Percentiles rank a stretch among this genome's conserved stretches.
Evolutionary conservation across 768 basidiomycete species (phyloP).

Genomic region (Chiua virens): DNA sequence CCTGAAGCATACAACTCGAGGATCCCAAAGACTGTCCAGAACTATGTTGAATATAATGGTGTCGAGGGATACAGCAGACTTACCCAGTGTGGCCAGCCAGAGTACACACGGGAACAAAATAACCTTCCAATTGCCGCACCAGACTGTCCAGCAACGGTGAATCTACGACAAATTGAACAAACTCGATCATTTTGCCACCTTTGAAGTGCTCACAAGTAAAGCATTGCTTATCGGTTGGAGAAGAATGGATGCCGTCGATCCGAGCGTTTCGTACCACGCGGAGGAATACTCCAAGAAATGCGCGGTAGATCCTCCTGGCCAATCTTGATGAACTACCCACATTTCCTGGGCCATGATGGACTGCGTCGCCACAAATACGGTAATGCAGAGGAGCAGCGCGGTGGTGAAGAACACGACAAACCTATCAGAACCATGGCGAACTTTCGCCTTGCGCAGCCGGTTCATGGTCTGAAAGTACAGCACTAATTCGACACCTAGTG

Average conservation of each 20-base stretch:
- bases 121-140: slow-evolving; percentile 14
- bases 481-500: slow-evolving; percentile 13
- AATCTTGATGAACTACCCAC: slow-evolving; percentile 34
- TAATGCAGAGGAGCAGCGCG: slow-evolving; percentile 23
- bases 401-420: slow-evolving; percentile 15
- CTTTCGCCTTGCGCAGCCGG: not conserved
- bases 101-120: slow-evolving; percentile 11
- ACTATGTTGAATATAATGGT: no score
- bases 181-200: no score
- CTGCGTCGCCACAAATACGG: slow-evolving; percentile 22
- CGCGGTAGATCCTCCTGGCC: slow-evolving; percentile 33
- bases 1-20: slow-evolving; percentile 5
- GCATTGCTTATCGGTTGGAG: slow-evolving; percentile 33
- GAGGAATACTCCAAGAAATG: slow-evolving; percentile 27
- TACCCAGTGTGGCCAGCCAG: slow-evolving; percentile 4
- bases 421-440: not conserved
- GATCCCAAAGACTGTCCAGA: slow-evolving; percentile 4
- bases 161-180: slow-evolving; percentile 19
- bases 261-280: slow-evolving; percentile 27
- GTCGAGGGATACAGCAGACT: not conserved
- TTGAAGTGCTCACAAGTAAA: slow-evolving; percentile 29
- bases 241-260: slow-evolving; percentile 24
- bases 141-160: slow-evolving; percentile 36
- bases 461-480: slow-evolving; percentile 14
- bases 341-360: slow-evolving; percentile 26